Base-by-base conservation (phyloP, 176 grass and related monocot species). In the Oryza punctata region DNA sequence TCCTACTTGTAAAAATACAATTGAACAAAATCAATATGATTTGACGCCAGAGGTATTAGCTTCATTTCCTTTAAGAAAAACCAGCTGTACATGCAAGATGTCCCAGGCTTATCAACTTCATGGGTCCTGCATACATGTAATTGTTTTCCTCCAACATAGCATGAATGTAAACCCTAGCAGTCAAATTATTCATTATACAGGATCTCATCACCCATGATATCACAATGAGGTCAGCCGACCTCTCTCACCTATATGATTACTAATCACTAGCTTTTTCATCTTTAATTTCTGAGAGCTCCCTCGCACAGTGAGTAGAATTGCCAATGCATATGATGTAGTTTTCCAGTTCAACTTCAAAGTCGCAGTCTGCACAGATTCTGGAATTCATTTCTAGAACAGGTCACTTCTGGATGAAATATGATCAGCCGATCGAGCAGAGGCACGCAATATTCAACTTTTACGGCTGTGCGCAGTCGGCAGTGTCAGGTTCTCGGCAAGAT, bases 131-230 rank as follows among this genome's bases (percentile, higher is more conserved):
- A 61, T 0, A 61, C 57, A 61, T 61, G 25, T 10, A n/a, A n/a
- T 61, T 45, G 15, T 60, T 63, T 44, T 14, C 10, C 37, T 8
- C 57, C 19, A 30, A 6, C 25, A 49, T 29, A 30, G 3, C 25
- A 49, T 18, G 26, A 76, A 35, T 19, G 54, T 46, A 70, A 67
- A 81, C 33, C 2, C 40, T 7, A 47, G 78, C 40, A 37, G 78
- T 76, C 78, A 63, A 82, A 78, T 40, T 9, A 14, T 26, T 12
- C 28, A 65, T 65, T 18, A 50, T 65, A 25, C 6, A 70, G 6
- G 1, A 82, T 70, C 28, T 37, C 73, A 40, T 77, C 79, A 77
- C 80, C 30, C 23, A 1, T 83, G 73, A 72, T 28, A 24, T 88
- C 86, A 83, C 18, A 1, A 5, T 67, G 41, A 78, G 67, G 24